Evolutionary conservation across 1,284 basidiomycete species (phyloP), one percentile per base, ranked within the genome.

Genomic region (Blastosporella zonata): DNA sequence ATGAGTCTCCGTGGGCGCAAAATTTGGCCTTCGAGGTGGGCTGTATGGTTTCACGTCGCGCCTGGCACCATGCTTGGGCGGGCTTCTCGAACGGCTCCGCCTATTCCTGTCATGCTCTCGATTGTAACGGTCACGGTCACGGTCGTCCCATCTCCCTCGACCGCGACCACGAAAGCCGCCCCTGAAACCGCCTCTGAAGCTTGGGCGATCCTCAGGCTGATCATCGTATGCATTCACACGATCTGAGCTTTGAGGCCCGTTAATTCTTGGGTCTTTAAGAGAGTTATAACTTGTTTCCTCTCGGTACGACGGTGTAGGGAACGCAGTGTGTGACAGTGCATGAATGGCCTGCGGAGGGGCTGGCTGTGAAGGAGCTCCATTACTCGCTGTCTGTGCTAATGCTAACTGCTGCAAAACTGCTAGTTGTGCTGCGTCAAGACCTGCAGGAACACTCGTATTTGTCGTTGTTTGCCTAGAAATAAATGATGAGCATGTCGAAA

Each of bases 391-490:
- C 59, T 82, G 81, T 49, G 85, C 73, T 62, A 90, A 73, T 60
- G 84, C 73, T 62, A 90, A 73, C 61, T 86, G 87, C 60, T 87
- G 85, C 58, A 91, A 70, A 57, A 88, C 70, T 45, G 81, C 79
- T 47, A 89, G 69, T 62, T 86, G 84, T 53, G 74, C 70, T 36
- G 75, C 67, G 55, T 79, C 78, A 53, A 82, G 66, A 46, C 63
- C 62, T 52, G 68, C 56, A 36, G 63, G 49, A 54, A 58, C 52
- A 31, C 53, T 59, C 20, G 64, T 78, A 62, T 81, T 87, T 82
- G 79, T 60, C 50, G 64, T 60, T 80, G 69, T 81, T 84, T 84
- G 84, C 69, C 82, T 87, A 55, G 6, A 3, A 57, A 13, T 7
- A 48, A 35, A 38, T 38, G 28, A 49, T 52, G 48, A 48, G 20